These are phyloP conservation scores for Pleurostoma richardsiae DNA, from an alignment of 2,329 filamentous ascomycete species.

Conservation along the genomic window DNA sequence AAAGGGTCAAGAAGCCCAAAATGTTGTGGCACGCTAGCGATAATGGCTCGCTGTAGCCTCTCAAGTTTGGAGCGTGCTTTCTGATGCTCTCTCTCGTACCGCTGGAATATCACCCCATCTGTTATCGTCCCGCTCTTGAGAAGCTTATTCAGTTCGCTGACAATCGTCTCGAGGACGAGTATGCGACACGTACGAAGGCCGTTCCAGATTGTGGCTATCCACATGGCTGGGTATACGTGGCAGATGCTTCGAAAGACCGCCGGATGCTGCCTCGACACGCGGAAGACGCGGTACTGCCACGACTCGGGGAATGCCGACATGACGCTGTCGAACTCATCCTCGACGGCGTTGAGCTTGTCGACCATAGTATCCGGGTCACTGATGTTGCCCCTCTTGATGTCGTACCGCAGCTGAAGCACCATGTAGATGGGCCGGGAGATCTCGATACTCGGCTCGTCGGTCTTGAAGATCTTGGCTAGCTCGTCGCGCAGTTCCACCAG, in stretches of 20 bases:
- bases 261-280: conserved; percentile 30
- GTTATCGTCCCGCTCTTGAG: conserved; percentile 16
- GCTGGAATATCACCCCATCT: conserved; percentile 13
- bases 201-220: conserved; percentile 43
- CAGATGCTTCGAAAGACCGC: conserved; percentile 35
- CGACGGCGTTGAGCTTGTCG: conserved; percentile 29
- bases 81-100: conserved; percentile 24
- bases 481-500: conserved; percentile 40
- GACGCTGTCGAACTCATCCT: conserved; percentile 35
- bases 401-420: conserved; percentile 40
- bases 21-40: conserved; percentile 43
- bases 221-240: conserved; percentile 40
- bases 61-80: conserved; percentile 32
- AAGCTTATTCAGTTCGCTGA: conserved; percentile 33
- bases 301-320: conserved; percentile 29
- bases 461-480: conserved; percentile 28
- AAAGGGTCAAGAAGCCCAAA: conserved; percentile 39
- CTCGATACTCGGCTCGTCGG: conserved; percentile 32
- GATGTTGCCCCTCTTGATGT: conserved; percentile 32
- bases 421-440: conserved; percentile 38
- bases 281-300: conserved; percentile 37
- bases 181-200: conserved; percentile 39
- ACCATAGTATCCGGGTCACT: conserved; percentile 34
- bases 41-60: conserved; percentile 33
- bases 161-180: conserved; percentile 41